Base-by-base conservation (phyloP, 139 green algal genomes). In the Asterochloris sp. region DNA sequence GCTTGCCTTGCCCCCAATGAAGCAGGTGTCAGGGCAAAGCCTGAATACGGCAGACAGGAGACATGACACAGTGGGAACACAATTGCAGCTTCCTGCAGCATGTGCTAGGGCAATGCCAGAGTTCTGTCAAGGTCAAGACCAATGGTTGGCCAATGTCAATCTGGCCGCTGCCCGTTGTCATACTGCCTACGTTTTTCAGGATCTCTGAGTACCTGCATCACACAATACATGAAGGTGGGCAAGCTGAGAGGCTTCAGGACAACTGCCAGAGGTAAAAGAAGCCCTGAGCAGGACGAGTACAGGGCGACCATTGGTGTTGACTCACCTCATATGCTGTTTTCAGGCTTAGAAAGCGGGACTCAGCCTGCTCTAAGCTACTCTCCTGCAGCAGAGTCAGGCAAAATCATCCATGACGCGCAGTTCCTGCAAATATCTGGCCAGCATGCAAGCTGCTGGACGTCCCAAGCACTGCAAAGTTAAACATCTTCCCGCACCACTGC, bases 271-370 rank as follows among this genome's bases (percentile, higher is more conserved):
- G 38, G 38, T 54, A 54, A 2, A 2, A 54, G 38, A 2, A 54
- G n/a, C n/a, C n/a, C 38, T 54, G 38, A 54, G 38, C 38, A 54
- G 38, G 38, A 54, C 38, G 6, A 6, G 6, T 54, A 54, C 38
- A 54, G 38, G 38, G 38, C 38, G 38, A 54, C 38, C 38, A 6
- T 54, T 54, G 38, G 38, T 54, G 38, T 54, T 2, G 4, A 54
- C 38, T 54, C 38, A 89, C 88, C 62, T 93, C 90, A 77, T 95
- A 96, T 17, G 93, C 92, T 11, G 87, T 85, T 21, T 74, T 63
- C 28, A 96, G 78, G 62, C 88, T 85, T 47, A 91, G 87, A 82
- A 96, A 96, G 0, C 83, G 76, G 26, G 89, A 85, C 29, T 89
- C 81, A 12, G 90, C 61, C 67, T 24, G 29, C 74, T 84, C 82